Conservation (phyloP, 176 grass and related monocot species). For the Phoenix roebelenii region DNA sequence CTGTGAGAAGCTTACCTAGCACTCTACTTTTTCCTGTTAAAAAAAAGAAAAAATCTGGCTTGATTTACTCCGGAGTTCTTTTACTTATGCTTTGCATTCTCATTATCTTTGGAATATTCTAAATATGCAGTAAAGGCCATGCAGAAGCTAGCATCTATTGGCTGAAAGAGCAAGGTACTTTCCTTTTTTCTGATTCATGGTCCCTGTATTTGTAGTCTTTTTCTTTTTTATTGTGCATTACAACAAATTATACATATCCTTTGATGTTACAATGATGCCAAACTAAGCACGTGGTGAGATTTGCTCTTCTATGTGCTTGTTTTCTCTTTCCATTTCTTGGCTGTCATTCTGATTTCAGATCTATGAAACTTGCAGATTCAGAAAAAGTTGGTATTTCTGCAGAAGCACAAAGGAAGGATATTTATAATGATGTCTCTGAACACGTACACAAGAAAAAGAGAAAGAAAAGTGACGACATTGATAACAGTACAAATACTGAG, state of each 20-base stretch:
- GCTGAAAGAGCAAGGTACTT: conserved; percentile 41
- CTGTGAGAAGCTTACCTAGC: too few relatives aligned
- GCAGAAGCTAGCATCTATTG: not conserved
- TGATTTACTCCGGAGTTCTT: too few relatives aligned
- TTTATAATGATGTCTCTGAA: not conserved
- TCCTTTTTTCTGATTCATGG: not conserved
- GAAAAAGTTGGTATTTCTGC: conserved; percentile 1
- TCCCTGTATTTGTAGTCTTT: not conserved
- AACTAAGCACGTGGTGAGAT: not conserved
- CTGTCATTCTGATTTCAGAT: not conserved
- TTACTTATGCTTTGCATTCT: not conserved
- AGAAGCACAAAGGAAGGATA: not conserved
- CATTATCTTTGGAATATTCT: conserved; percentile 4
- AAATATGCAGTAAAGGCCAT: conserved; percentile 19
- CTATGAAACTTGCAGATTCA: conserved; percentile 6
- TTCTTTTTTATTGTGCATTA: not conserved
- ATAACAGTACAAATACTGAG: not conserved
- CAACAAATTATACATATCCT: not conserved
- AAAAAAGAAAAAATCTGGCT: too few relatives aligned
- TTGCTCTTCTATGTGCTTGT: not conserved
- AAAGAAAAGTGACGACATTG: conserved; percentile 11
- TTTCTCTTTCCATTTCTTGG: not conserved
- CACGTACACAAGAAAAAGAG: conserved; percentile 38
- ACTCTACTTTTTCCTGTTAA: too few relatives aligned
- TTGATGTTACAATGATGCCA: not conserved